A percentile compares a stretch with the other conserved stretches of the same genome.
Evolutionary conservation across 2,329 filamentous ascomycete species (phyloP).

Genomic region (Claviceps paspali): DNA sequence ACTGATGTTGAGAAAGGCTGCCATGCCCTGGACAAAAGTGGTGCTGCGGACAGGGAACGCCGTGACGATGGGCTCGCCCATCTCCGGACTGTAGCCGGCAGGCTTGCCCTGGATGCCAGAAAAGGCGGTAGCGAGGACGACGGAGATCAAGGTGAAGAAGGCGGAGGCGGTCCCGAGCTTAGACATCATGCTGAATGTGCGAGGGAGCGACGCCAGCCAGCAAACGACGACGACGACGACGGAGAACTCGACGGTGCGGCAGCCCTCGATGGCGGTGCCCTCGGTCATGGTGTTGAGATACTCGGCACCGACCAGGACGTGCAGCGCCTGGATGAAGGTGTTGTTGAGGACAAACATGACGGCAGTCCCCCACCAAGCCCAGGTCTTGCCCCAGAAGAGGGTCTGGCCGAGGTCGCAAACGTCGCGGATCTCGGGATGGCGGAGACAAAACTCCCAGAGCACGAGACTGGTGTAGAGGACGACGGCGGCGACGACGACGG

Average conservation of each 20-base stretch:
- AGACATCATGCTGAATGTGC: slow-evolving; percentile 69
- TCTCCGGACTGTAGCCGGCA: slow-evolving; percentile 42
- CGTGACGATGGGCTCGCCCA: slow-evolving; percentile 51
- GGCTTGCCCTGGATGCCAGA: slow-evolving; percentile 62
- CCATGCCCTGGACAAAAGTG: slow-evolving; percentile 69
- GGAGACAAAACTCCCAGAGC: slow-evolving; percentile 72
- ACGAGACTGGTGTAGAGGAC: slow-evolving; percentile 61
- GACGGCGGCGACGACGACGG: slow-evolving; percentile 57
- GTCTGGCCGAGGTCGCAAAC: slow-evolving; percentile 94
- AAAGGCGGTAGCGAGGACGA: slow-evolving; percentile 72
- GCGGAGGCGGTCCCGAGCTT: slow-evolving; percentile 68
- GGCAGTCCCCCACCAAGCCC: slow-evolving; percentile 54
- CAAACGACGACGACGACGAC: slow-evolving; percentile 61
- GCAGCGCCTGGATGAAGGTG: slow-evolving; percentile 72
- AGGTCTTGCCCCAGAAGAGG: slow-evolving; percentile 73
- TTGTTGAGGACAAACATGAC: slow-evolving; percentile 91
- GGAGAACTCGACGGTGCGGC: slow-evolving; percentile 68
- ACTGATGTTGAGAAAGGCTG: slow-evolving; percentile 85
- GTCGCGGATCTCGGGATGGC: slow-evolving; percentile 81
- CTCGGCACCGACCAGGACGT: slow-evolving; percentile 71
- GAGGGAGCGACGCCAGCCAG: slow-evolving; percentile 65
- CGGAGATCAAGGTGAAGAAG: slow-evolving; percentile 78
- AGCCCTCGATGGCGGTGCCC: slow-evolving; percentile 42
- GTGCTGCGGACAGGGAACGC: slow-evolving; percentile 54
- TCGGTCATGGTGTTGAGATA: slow-evolving; percentile 81